A percentile compares a stretch with the other conserved stretches of the same genome.
These are phyloP conservation scores for Xylaria cubensis DNA, from an alignment of 495 filamentous ascomycete species.

Conservation along the genomic window DNA sequence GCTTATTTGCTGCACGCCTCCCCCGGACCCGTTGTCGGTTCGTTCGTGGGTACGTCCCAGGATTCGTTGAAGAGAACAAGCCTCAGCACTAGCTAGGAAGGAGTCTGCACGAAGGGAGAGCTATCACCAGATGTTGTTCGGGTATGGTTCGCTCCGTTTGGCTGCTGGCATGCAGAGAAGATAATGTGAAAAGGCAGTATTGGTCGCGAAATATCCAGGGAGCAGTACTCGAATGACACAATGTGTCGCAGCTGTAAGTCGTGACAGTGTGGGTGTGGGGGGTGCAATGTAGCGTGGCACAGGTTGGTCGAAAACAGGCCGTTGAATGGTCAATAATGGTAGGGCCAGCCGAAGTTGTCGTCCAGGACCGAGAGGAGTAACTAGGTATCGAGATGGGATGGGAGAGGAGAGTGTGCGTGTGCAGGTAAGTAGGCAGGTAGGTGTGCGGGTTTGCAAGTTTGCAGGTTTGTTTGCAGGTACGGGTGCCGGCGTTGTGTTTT, in stretches of 20 bases:
- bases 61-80: neutral
- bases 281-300: slow-evolving; percentile 24
- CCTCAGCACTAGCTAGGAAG: slow-evolving; percentile 10
- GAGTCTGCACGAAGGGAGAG: slow-evolving; percentile 19
- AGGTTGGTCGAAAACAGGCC: neutral
- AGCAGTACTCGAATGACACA: slow-evolving; percentile 18
- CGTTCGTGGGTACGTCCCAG: slow-evolving; percentile 13
- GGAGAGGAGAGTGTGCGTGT: neutral
- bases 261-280: slow-evolving; percentile 5
- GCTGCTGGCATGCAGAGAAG: slow-evolving; percentile 9
- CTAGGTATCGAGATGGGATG: neutral
- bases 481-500: slow-evolving; percentile 19
- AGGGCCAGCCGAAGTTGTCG: slow-evolving; percentile 27
- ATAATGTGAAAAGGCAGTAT: slow-evolving; percentile 3
- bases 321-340: slow-evolving; percentile 17
- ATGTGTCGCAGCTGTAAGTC: slow-evolving; percentile 16
- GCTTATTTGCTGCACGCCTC: slow-evolving; percentile 4
- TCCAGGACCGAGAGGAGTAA: slow-evolving; percentile 13
- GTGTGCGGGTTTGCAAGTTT: neutral
- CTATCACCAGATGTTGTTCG: slow-evolving; percentile 1
- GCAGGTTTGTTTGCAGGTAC: neutral
- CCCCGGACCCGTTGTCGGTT: neutral
- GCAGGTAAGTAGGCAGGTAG: neutral
- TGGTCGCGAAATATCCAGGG: slow-evolving; percentile 13
- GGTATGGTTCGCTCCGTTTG: slow-evolving; percentile 18